Percentiles rank a stretch among this genome's conserved stretches.
phyloP scores from a whole-genome alignment of 2,329 filamentous ascomycete species.

The Didymellaceae sp. region DNA sequence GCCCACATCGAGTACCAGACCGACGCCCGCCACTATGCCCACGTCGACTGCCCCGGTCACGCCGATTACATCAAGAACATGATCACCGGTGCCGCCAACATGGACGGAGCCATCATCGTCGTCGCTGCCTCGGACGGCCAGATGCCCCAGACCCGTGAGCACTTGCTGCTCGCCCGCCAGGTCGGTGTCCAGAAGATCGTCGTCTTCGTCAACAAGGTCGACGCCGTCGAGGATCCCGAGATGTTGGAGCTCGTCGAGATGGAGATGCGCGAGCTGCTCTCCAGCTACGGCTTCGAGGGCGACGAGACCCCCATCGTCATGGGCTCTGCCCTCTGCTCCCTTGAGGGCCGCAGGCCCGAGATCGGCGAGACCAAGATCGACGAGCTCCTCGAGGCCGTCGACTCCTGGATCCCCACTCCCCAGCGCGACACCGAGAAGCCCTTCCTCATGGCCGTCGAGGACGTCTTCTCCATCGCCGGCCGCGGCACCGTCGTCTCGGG shows the following conservation, averaged over 20 bases:
- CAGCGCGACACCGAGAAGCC: conserved; percentile 95
- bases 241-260: conserved; percentile 99
- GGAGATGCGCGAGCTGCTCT: conserved; percentile 98
- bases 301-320: conserved; percentile 97
- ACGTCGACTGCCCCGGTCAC: conserved; percentile 99
- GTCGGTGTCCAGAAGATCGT: conserved; percentile 98
- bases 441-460: conserved; percentile 97
- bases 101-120: conserved; percentile 99
- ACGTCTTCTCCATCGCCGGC: conserved; percentile 66
- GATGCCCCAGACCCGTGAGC: conserved; percentile 99
- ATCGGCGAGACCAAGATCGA: conserved; percentile 90
- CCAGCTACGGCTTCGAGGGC: conserved; percentile 93
- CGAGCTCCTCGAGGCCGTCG: conserved; percentile 86
- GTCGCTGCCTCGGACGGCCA: conserved; percentile 98
- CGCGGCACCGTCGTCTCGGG: conserved; percentile 97
- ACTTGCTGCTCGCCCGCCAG: conserved; percentile 95
- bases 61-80: conserved; percentile 99
- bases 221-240: conserved; percentile 95
- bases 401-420: conserved; percentile 95
- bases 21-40: conserved; percentile 93
- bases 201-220: conserved; percentile 99
- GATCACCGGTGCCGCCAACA: conserved; percentile 99
- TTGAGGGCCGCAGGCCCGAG: conserved; percentile 85
- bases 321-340: conserved; percentile 92
- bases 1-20: conserved; percentile 99